phyloP scores from a whole-genome alignment of 306 rosid species.

The Neltuma alba region DNA sequence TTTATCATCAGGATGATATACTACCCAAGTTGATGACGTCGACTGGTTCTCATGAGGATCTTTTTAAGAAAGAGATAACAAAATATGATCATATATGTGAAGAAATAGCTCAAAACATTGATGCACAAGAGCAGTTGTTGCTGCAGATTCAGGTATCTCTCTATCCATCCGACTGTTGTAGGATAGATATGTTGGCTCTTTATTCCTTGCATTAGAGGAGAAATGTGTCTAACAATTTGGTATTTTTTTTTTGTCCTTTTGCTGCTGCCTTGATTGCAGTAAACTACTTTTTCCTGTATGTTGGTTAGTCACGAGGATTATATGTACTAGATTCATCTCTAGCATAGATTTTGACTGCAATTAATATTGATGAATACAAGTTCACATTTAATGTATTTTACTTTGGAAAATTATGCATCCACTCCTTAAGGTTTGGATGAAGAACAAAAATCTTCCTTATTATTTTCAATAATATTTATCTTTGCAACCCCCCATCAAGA shows the following conservation, averaged over 20 bases:
- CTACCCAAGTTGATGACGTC: slow-evolving; percentile 98
- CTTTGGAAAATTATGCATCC: background rate
- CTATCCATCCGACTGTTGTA: background rate
- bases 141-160: slow-evolving; percentile 85
- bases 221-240: slow-evolving; percentile 25
- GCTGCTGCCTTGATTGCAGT: background rate
- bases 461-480: background rate
- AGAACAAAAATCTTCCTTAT: background rate
- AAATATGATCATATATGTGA: slow-evolving; percentile 87
- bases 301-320: slow-evolving; percentile 20
- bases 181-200: slow-evolving; percentile 12
- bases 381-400: slow-evolving; percentile 6
- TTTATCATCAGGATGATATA: slow-evolving; percentile 86
- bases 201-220: background rate
- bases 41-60: slow-evolving; percentile 97
- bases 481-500: background rate
- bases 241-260: background rate
- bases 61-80: slow-evolving; percentile 89
- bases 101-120: slow-evolving; percentile 89
- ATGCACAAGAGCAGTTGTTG: slow-evolving; percentile 91
- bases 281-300: slow-evolving; percentile 8
- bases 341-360: background rate
- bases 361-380: slow-evolving; percentile 4
- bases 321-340: slow-evolving; percentile 3
- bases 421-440: slow-evolving; percentile 1